A percentile compares a stretch with the other conserved stretches of the same genome.
Evolutionary conservation across 208 protist species (phyloP).

Genomic region (Lotmaria passim): DNA sequence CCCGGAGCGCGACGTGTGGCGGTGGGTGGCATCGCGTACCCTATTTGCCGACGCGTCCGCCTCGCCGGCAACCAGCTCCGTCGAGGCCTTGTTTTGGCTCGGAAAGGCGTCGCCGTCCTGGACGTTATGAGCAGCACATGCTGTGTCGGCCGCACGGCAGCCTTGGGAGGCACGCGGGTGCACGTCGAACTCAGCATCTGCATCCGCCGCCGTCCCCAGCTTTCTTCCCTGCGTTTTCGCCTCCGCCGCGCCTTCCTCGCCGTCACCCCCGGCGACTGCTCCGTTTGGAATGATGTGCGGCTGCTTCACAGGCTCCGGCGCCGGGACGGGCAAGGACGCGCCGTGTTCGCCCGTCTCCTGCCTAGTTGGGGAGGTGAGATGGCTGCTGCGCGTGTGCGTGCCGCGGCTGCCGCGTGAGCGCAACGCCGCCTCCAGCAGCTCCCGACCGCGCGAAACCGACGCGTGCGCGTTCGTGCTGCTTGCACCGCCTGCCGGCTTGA

Average conservation of each 20-base stretch:
- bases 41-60: neutral
- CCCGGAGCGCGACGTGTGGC: conserved; percentile 12
- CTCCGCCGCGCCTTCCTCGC: neutral
- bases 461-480: neutral
- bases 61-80: conserved; percentile 3
- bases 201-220: neutral
- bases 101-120: neutral
- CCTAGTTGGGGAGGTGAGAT: no score
- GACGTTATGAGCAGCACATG: neutral
- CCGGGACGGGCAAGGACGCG: no score
- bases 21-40: neutral
- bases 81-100: neutral
- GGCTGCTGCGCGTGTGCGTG: neutral
- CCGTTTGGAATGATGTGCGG: no score
- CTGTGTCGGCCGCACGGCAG: neutral
- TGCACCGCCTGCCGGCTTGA: conserved; percentile 11
- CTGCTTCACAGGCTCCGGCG: no score
- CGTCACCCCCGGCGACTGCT: neutral
- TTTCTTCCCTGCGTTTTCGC: no score
- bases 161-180: conserved; percentile 1
- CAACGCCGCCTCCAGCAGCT: conserved; percentile 37
- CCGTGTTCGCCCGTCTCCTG: no score
- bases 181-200: neutral
- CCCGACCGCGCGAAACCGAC: conserved; percentile 17
- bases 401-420: conserved; percentile 19